These are phyloP conservation scores for Cetraspora pellucida DNA, from an alignment of 192 early-diverging fungal species.

Conservation along the genomic window DNA sequence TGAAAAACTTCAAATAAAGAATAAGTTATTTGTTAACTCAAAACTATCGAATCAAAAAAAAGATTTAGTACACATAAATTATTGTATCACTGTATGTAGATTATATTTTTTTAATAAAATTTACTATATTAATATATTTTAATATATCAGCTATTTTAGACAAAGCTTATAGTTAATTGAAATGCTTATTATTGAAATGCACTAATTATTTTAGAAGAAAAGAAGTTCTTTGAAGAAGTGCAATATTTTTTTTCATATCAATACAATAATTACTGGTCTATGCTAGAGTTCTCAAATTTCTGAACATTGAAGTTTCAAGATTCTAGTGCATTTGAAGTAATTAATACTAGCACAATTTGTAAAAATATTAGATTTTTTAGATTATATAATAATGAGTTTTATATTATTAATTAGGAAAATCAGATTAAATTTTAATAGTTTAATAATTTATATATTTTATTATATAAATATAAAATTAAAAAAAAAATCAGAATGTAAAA, in stretches of 20 bases:
- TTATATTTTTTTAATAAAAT: too few species aligned
- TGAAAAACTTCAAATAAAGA: neutral
- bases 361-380: neutral
- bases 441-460: too few species aligned
- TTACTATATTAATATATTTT: too few species aligned
- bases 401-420: neutral
- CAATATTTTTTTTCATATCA: slow-evolving; percentile 8
- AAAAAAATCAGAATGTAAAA: too few species aligned
- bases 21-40: neutral
- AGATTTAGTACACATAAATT: neutral
- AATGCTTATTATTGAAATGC: neutral
- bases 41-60: neutral
- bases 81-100: neutral
- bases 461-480: too few species aligned
- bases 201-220: neutral
- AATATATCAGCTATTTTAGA: too few species aligned
- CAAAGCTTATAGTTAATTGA: neutral
- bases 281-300: neutral
- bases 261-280: neutral
- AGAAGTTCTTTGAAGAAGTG: neutral
- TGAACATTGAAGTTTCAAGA: neutral
- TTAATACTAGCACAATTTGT: neutral
- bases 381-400: neutral
- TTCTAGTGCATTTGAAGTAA: slow-evolving; percentile 13
- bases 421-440: neutral